Evolutionary conservation across 1,284 basidiomycete genomes (phyloP).

Genomic region (Ustilago crameri): DNA sequence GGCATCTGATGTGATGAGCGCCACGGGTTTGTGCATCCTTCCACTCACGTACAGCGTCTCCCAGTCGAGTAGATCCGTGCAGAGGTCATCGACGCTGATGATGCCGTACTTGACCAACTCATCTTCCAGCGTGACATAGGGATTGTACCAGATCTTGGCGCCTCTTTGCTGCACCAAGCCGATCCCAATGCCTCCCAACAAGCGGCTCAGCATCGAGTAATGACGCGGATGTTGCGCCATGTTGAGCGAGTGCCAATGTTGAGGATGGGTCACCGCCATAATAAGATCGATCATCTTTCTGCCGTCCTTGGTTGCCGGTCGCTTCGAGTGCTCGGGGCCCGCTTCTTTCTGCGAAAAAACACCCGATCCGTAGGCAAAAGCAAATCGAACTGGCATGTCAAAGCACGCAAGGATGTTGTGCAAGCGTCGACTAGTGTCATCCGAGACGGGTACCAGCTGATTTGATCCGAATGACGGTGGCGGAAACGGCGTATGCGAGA

Average conservation of each 20-base stretch:
- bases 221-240: constrained; percentile 88
- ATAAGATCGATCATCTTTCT: constrained; percentile 88
- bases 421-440: constrained; percentile 31
- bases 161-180: constrained; percentile 80
- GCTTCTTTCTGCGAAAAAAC: constrained; percentile 87
- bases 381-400: constrained; percentile 84
- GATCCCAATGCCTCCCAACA: constrained; percentile 81
- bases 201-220: constrained; percentile 86
- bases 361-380: constrained; percentile 93
- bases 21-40: constrained; percentile 90
- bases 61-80: constrained; percentile 91
- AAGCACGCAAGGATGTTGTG: constrained; percentile 70
- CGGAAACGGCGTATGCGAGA: constrained; percentile 24
- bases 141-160: constrained; percentile 83
- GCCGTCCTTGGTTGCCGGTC: constrained; percentile 67
- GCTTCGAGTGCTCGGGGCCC: constrained; percentile 55
- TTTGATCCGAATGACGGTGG: constrained; percentile 55
- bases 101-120: constrained; percentile 98
- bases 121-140: constrained; percentile 58
- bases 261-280: constrained; percentile 89
- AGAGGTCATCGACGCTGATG: constrained; percentile 88
- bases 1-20: constrained; percentile 74
- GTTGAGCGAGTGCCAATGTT: constrained; percentile 94
- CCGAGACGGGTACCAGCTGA: constrained; percentile 53
- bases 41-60: constrained; percentile 91